Conservation (phyloP, 768 basidiomycete genomes). For the Kwoniella sp. region DNA sequence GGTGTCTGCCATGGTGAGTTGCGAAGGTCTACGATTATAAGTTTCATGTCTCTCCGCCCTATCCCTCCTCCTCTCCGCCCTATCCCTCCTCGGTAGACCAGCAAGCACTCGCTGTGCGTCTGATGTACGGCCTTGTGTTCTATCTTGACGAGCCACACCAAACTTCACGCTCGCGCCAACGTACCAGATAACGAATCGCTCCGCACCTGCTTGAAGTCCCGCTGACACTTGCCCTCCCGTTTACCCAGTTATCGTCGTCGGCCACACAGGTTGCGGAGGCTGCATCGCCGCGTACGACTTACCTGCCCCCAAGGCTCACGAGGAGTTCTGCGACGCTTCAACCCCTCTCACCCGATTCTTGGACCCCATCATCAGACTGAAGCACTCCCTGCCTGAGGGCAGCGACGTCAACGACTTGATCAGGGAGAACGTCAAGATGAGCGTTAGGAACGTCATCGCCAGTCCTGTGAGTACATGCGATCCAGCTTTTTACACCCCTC, state of each 20-base stretch:
- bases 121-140: too few relatives aligned
- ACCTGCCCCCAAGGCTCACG: slow-evolving; percentile 30
- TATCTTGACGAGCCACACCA: too few relatives aligned
- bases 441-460: slow-evolving; percentile 52
- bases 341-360: slow-evolving; percentile 72
- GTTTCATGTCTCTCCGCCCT: too few relatives aligned
- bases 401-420: slow-evolving; percentile 50
- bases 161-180: too few relatives aligned
- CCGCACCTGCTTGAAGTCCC: neutral
- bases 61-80: too few relatives aligned
- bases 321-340: slow-evolving; percentile 35
- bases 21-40: too few relatives aligned
- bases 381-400: slow-evolving; percentile 55
- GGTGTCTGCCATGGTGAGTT: slow-evolving; percentile 76
- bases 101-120: too few relatives aligned
- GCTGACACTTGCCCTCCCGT: slow-evolving; percentile 6
- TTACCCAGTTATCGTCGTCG: slow-evolving; percentile 71
- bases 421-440: slow-evolving; percentile 48
- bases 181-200: too few relatives aligned
- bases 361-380: slow-evolving; percentile 65
- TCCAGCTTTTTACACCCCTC: neutral
- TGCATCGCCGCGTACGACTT: slow-evolving; percentile 58
- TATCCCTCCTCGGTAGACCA: too few relatives aligned
- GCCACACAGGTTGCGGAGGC: slow-evolving; percentile 83
- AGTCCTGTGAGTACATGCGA: slow-evolving; percentile 44